Evolutionary conservation across 1,284 basidiomycete genomes (phyloP).

Genomic region (Leccinum pachyderme): DNA sequence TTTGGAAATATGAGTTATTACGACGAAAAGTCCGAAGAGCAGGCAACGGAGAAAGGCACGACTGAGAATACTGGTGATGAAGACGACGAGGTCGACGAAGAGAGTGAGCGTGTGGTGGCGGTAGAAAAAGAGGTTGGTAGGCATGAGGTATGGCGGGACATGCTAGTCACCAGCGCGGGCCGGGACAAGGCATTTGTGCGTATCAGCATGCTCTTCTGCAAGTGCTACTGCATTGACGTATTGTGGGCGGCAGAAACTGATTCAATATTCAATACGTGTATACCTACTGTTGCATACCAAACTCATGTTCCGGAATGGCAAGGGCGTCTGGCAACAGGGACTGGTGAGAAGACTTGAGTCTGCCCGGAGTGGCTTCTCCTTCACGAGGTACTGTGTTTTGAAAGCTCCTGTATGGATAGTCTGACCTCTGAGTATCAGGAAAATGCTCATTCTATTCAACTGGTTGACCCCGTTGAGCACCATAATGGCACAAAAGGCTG

Average conservation of each 20-base stretch:
- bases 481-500: conserved; percentile 60
- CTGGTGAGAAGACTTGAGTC: conserved; percentile 58
- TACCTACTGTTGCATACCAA: conserved; percentile 69
- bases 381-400: conserved; percentile 52
- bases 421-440: conserved; percentile 43
- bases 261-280: conserved; percentile 75
- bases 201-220: conserved; percentile 17
- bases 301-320: conserved; percentile 43
- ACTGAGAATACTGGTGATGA: conserved; percentile 40
- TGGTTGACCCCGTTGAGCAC: conserved; percentile 72
- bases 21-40: conserved; percentile 38
- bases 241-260: conserved; percentile 59
- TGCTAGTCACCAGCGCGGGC: conserved; percentile 70
- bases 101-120: conserved; percentile 42
- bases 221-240: conserved; percentile 6
- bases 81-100: conserved; percentile 42
- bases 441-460: conserved; percentile 76
- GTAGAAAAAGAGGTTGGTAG: conserved; percentile 45
- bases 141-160: conserved; percentile 75
- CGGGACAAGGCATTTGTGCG: conserved; percentile 80
- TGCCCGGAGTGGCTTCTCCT: conserved; percentile 63
- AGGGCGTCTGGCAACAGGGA: conserved; percentile 49
- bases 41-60: conserved; percentile 34
- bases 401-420: neutral
- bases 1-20: conserved; percentile 21